These are phyloP conservation scores for Leccinum incarnatum DNA, from an alignment of 768 basidiomycete genomes.

Conservation along the genomic window DNA sequence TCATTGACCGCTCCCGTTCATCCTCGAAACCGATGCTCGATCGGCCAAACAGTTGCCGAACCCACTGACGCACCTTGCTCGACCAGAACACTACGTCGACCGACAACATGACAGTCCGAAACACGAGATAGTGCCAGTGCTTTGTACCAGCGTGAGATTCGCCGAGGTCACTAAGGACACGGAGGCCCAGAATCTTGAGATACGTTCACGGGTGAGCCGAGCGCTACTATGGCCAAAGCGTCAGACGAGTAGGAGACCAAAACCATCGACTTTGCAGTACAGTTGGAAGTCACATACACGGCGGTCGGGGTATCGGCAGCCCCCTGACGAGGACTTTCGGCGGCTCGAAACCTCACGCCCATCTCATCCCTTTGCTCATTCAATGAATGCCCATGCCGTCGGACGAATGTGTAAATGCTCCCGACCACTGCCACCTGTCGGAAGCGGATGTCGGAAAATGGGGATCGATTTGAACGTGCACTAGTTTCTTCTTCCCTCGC, in stretches of 20 bases:
- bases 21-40: conserved; percentile 69
- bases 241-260: neutral
- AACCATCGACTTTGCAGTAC: too few relatives aligned
- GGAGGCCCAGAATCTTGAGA: conserved; percentile 76
- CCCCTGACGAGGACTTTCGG: conserved; percentile 24
- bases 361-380: too few relatives aligned
- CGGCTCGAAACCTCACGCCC: too few relatives aligned
- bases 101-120: conserved; percentile 59
- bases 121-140: conserved; percentile 61
- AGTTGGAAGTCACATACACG: too few relatives aligned
- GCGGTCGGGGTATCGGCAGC: too few relatives aligned
- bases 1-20: conserved; percentile 72
- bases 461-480: too few relatives aligned
- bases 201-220: conserved; percentile 67
- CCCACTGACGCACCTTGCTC: conserved; percentile 51
- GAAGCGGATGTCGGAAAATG: too few relatives aligned
- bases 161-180: conserved; percentile 52
- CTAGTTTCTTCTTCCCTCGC: too few relatives aligned
- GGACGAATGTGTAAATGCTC: too few relatives aligned
- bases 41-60: conserved; percentile 36
- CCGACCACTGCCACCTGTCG: too few relatives aligned
- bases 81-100: conserved; percentile 74
- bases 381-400: too few relatives aligned
- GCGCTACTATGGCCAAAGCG: conserved; percentile 39
- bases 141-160: conserved; percentile 40